Percentiles rank a stretch among this genome's conserved stretches.
These are phyloP conservation scores for Thelonectria blattea DNA, from an alignment of 2,329 filamentous ascomycete species.

Conservation along the genomic window DNA sequence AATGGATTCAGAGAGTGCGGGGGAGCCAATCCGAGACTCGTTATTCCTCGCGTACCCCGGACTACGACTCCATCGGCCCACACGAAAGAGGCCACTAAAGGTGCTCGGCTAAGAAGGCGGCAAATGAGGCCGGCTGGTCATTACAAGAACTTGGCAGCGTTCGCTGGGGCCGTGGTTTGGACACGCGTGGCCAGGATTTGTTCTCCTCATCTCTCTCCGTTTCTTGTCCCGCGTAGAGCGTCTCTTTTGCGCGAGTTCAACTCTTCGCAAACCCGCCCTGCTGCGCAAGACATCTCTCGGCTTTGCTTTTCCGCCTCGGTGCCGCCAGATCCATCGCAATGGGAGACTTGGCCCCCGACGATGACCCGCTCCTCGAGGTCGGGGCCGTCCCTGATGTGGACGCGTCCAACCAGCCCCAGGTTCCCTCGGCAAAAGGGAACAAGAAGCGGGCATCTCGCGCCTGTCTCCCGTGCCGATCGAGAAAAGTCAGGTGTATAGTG, in stretches of 20 bases:
- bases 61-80: neutral
- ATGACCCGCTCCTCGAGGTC: conserved; percentile 12
- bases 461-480: conserved; percentile 32
- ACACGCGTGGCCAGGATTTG: neutral
- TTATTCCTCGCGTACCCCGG: conserved; percentile 2
- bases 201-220: neutral
- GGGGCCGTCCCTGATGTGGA: conserved; percentile 8
- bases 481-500: conserved; percentile 37
- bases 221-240: neutral
- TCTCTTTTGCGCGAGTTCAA: neutral
- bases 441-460: conserved; percentile 34
- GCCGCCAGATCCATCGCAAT: neutral
- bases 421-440: conserved; percentile 22
- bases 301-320: neutral
- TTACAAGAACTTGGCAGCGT: neutral
- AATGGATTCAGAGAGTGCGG: neutral
- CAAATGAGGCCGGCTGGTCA: conserved; percentile 3
- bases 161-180: neutral
- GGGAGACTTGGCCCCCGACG: conserved; percentile 3
- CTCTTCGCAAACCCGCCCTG: neutral
- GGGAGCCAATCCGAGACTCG: conserved; percentile 1
- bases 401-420: conserved; percentile 7
- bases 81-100: neutral
- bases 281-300: neutral
- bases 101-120: conserved; percentile 3